Evolutionary conservation across 495 filamentous ascomycete species (phyloP).

Genomic region (Tuber indicum): DNA sequence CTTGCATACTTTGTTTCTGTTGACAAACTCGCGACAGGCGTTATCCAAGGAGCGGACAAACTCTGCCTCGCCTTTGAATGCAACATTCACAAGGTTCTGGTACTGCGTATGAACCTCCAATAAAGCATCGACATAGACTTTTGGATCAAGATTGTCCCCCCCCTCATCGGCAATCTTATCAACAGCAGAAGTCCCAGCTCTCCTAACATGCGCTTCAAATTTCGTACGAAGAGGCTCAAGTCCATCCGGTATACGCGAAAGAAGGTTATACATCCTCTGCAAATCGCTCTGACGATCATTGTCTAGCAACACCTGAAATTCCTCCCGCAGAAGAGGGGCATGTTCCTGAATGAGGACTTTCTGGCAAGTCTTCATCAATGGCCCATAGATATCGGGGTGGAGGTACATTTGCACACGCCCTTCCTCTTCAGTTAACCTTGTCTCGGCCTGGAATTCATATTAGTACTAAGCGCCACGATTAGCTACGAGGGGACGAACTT

Average conservation of each 20-base stretch:
- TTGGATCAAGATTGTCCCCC: conserved; percentile 86
- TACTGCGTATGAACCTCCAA: conserved; percentile 92
- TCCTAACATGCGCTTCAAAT: conserved; percentile 89
- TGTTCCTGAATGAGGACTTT: conserved; percentile 84
- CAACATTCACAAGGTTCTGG: conserved; percentile 79
- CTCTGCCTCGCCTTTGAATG: conserved; percentile 91
- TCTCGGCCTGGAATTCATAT: conserved; percentile 55
- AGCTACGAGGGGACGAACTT: conserved; percentile 44
- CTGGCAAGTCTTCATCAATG: conserved; percentile 80
- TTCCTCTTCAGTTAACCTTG: conserved; percentile 87
- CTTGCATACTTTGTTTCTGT: conserved; percentile 91
- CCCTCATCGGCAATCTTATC: conserved; percentile 78
- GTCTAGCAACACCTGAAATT: conserved; percentile 92
- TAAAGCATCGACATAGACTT: conserved; percentile 90
- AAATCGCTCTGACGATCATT: conserved; percentile 93
- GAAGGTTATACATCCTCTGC: conserved; percentile 88
- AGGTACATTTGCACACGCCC: conserved; percentile 88
- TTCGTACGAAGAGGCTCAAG: conserved; percentile 79
- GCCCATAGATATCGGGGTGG: conserved; percentile 75
- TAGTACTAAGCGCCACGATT: conserved; percentile 8
- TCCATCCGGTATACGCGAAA: conserved; percentile 85
- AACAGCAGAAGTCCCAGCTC: conserved; percentile 77
- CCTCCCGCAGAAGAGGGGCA: conserved; percentile 73
- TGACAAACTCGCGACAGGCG: conserved; percentile 95
- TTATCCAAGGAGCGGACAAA: conserved; percentile 96